These are phyloP conservation scores for Cardamine occulta DNA, from an alignment of 345 rosid genomes.

Conservation along the genomic window DNA sequence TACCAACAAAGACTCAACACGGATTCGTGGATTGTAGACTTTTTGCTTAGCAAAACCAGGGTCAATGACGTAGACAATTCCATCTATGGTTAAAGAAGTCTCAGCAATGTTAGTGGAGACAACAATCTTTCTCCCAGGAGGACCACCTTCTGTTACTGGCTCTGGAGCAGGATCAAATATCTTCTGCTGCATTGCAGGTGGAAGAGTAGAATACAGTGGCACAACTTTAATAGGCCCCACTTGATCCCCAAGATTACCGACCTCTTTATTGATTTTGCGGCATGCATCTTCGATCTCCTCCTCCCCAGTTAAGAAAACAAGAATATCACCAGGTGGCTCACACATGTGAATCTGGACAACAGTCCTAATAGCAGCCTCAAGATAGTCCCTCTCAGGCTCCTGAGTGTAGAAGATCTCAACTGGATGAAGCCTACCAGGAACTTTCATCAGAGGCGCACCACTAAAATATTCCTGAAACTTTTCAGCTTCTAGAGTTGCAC, in stretches of 20 bases:
- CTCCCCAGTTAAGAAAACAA: slow-evolving; percentile 97
- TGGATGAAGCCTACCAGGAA: slow-evolving; percentile 98
- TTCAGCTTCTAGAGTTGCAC: slow-evolving; percentile 99
- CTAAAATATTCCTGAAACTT: slow-evolving; percentile 93
- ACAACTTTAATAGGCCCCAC: slow-evolving; percentile 94
- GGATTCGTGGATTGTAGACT: slow-evolving; percentile 93
- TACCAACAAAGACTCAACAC: slow-evolving; percentile 92
- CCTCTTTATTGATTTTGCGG: slow-evolving; percentile 79
- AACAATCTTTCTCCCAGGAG: slow-evolving; percentile 93
- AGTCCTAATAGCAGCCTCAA: slow-evolving; percentile 94
- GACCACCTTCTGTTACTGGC: slow-evolving; percentile 78
- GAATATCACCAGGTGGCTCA: slow-evolving; percentile 89
- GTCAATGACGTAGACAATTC: slow-evolving; percentile 94
- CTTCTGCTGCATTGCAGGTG: slow-evolving; percentile 98
- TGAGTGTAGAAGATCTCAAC: slow-evolving; percentile 95
- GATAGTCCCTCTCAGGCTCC: slow-evolving; percentile 97
- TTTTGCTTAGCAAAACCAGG: slow-evolving; percentile 97
- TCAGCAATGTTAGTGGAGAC: slow-evolving; percentile 98
- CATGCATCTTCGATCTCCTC: slow-evolving; percentile 99
- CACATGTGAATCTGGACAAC: slow-evolving; percentile 90
- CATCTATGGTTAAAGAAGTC: slow-evolving; percentile 97
- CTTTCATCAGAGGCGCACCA: slow-evolving; percentile 96
- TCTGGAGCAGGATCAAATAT: slow-evolving; percentile 98
- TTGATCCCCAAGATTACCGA: slow-evolving; percentile 73
- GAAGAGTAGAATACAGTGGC: slow-evolving; percentile 94